Conservation (phyloP, 495 filamentous ascomycete species). For the Echria macrotheca region DNA sequence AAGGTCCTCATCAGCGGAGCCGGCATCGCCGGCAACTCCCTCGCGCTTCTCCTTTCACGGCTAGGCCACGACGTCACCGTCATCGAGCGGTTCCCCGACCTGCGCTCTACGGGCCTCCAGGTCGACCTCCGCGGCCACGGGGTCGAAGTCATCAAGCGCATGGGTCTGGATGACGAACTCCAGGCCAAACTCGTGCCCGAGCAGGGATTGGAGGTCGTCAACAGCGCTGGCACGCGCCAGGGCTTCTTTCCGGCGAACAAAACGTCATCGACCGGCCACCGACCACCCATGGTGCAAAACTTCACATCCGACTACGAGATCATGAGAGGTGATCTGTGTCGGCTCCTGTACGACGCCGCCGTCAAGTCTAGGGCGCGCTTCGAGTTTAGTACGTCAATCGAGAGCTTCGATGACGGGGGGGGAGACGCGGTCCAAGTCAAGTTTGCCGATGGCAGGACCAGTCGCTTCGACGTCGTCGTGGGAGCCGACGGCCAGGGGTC, state of each 20-base stretch:
- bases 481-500: constrained; percentile 47
- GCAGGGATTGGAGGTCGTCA: constrained; percentile 42
- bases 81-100: constrained; percentile 43
- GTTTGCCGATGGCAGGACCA: constrained; percentile 31
- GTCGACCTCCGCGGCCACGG: constrained; percentile 49
- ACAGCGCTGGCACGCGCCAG: constrained; percentile 27
- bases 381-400: constrained; percentile 36
- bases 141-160: constrained; percentile 44
- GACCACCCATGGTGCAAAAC: constrained; percentile 27
- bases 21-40: constrained; percentile 38
- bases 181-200: constrained; percentile 34
- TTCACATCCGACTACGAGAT: constrained; percentile 54
- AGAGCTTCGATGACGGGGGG: constrained; percentile 20
- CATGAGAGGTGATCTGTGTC: constrained; percentile 46
- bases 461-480: constrained; percentile 44
- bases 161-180: constrained; percentile 45
- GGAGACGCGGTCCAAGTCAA: constrained; percentile 26
- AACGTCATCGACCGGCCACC: constrained; percentile 25
- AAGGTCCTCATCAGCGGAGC: constrained; percentile 28
- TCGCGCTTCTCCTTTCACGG: constrained; percentile 49
- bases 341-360: constrained; percentile 42
- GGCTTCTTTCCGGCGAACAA: constrained; percentile 38
- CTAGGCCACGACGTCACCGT: constrained; percentile 43
- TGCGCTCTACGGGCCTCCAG: constrained; percentile 45
- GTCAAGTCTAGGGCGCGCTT: constrained; percentile 39